These are phyloP conservation scores for Leptomonas seymouri DNA, from an alignment of 208 protist genomes.

Conservation along the genomic window DNA sequence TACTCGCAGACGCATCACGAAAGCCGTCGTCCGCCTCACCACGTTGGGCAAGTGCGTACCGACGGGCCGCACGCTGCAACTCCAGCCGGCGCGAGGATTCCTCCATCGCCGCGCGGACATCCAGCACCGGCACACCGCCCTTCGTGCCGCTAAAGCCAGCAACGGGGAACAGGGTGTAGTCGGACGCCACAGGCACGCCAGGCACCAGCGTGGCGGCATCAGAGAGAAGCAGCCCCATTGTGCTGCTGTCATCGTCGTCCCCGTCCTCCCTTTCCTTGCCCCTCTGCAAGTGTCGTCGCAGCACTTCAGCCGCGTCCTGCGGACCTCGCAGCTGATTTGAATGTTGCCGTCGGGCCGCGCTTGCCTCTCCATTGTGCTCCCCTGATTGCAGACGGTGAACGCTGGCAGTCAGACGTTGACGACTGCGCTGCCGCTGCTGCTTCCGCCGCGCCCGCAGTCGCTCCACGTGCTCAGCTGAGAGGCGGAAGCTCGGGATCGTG, in stretches of 20 bases:
- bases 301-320: conserved; percentile 46
- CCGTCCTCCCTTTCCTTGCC: neutral
- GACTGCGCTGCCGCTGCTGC: conserved; percentile 35
- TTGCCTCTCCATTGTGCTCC: neutral
- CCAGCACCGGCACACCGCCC: conserved; percentile 26
- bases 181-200: conserved; percentile 20
- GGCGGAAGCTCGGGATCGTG: conserved; percentile 66
- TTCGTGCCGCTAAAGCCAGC: neutral
- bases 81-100: conserved; percentile 68
- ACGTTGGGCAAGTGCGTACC: conserved; percentile 62
- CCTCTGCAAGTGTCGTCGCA: conserved; percentile 24
- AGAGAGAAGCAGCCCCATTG: conserved; percentile 41
- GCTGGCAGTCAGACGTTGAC: conserved; percentile 44
- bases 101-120: conserved; percentile 69
- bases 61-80: conserved; percentile 65
- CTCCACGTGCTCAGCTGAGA: conserved; percentile 68
- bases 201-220: conserved; percentile 26
- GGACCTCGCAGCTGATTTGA: conserved; percentile 30
- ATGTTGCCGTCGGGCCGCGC: conserved; percentile 25
- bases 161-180: conserved; percentile 31
- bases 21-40: conserved; percentile 28
- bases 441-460: conserved; percentile 52
- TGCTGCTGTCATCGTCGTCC: neutral
- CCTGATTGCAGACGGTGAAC: conserved; percentile 33
- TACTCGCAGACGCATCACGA: neutral